Conservation (phyloP, 2,329 filamentous ascomycete species). For the Penicillium glabrum region DNA sequence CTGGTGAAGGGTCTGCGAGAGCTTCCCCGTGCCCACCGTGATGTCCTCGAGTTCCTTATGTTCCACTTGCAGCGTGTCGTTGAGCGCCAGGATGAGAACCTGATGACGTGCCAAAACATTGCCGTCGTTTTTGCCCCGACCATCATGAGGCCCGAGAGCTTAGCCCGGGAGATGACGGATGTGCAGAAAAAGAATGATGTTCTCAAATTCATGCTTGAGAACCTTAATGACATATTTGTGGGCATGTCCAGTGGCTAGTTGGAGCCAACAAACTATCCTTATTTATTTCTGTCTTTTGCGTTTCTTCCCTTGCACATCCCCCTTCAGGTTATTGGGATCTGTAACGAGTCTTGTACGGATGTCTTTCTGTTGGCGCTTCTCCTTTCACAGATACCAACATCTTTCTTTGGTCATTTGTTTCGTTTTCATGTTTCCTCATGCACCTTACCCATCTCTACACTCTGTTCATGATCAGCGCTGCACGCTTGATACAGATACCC, state of each 20-base stretch:
- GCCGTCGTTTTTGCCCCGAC: constrained; percentile 97
- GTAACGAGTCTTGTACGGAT: neutral
- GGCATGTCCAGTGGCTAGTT: constrained; percentile 32
- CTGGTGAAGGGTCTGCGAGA: constrained; percentile 72
- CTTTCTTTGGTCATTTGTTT: constrained; percentile 6
- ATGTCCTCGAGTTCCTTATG: constrained; percentile 89
- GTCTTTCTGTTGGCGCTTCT: constrained; percentile 7
- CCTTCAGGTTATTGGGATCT: neutral
- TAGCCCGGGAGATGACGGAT: constrained; percentile 94
- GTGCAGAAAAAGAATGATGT: constrained; percentile 91
- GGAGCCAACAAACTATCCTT: neutral
- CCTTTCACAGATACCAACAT: constrained; percentile 25
- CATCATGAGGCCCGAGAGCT: constrained; percentile 86
- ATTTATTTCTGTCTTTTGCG: neutral
- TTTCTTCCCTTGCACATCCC: neutral
- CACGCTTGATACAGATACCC: constrained; percentile 35
- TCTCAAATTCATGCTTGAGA: constrained; percentile 90
- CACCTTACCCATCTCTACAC: neutral
- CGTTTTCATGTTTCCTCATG: constrained; percentile 1
- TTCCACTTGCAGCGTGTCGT: constrained; percentile 91
- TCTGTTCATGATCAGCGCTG: constrained; percentile 27
- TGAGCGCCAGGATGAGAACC: constrained; percentile 75
- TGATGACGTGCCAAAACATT: constrained; percentile 96
- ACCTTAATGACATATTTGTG: constrained; percentile 77
- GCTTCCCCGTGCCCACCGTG: constrained; percentile 79